Conservation (phyloP, 148 eudicot species). For the Silene conica region DNA sequence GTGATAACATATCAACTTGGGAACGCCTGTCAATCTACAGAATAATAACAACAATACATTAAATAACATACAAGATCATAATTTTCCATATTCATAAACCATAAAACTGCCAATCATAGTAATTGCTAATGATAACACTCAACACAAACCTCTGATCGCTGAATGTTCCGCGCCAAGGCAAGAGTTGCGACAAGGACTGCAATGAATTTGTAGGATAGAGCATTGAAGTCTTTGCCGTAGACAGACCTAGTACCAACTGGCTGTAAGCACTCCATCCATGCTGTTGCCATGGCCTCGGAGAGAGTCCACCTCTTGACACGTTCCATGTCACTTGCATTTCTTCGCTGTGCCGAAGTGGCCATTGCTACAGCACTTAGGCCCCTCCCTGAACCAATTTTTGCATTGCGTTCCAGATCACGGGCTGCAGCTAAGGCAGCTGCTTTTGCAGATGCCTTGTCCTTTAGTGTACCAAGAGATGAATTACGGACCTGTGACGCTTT, state of each 20-base stretch:
- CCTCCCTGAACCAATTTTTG: constrained; percentile 97
- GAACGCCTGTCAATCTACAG: constrained; percentile 78
- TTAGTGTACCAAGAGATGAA: constrained; percentile 50
- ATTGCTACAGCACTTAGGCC: constrained; percentile 99
- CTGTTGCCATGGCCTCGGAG: constrained; percentile 97
- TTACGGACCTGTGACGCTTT: constrained; percentile 53
- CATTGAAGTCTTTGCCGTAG: constrained; percentile 88
- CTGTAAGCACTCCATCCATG: constrained; percentile 96
- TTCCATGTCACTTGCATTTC: constrained; percentile 72
- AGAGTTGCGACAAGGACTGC: constrained; percentile 97
- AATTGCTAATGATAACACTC: constrained; percentile 1
- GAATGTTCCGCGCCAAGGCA: constrained; percentile 96
- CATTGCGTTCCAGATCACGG: constrained; percentile 95
- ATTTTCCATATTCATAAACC: neutral
- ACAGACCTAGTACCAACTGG: constrained; percentile 88
- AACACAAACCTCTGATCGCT: constrained; percentile 80
- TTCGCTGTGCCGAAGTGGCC: constrained; percentile 94
- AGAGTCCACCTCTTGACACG: constrained; percentile 93
- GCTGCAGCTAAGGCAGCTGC: constrained; percentile 99
- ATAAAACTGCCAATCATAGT: neutral
- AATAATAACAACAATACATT: neutral
- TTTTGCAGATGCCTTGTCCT: constrained; percentile 96
- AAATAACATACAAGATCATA: neutral
- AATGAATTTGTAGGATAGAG: constrained; percentile 81
- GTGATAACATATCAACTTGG: constrained; percentile 65